These are phyloP conservation scores for Candida golubevii DNA, from an alignment of 805 yeast species.

Conservation along the genomic window DNA sequence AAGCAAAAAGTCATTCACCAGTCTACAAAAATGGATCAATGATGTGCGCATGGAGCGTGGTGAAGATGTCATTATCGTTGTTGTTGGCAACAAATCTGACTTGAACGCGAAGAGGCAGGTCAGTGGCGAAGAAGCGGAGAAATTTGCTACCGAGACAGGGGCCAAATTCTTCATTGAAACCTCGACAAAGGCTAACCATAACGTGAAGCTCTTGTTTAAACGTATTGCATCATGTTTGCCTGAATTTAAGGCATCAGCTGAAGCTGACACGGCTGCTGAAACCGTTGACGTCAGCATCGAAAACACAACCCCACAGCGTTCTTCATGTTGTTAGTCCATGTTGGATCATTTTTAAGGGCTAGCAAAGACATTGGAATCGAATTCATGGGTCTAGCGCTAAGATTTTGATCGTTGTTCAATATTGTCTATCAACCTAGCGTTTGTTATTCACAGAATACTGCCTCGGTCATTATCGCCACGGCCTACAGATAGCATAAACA, in stretches of 20 bases:
- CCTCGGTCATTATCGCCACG: too few relatives aligned
- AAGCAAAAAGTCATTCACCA: slow-evolving; percentile 75
- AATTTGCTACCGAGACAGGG: slow-evolving; percentile 63
- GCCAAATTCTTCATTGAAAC: slow-evolving; percentile 87
- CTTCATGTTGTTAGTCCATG: slow-evolving; percentile 12
- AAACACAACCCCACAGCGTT: slow-evolving; percentile 11
- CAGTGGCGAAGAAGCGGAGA: slow-evolving; percentile 78
- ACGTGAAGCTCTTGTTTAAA: slow-evolving; percentile 84
- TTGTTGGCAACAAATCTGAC: slow-evolving; percentile 92
- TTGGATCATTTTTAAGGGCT: too few relatives aligned
- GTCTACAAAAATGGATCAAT: slow-evolving; percentile 86
- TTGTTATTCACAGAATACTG: too few relatives aligned
- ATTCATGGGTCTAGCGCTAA: too few relatives aligned
- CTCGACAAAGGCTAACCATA: slow-evolving; percentile 90
- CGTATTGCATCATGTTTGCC: slow-evolving; percentile 89
- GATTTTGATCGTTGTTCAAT: too few relatives aligned
- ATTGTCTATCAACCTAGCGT: too few relatives aligned
- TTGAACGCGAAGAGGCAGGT: slow-evolving; percentile 76
- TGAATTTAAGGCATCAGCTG: slow-evolving; percentile 45
- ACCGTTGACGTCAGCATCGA: slow-evolving; percentile 38
- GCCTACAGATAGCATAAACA: too few relatives aligned
- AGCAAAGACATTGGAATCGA: too few relatives aligned
- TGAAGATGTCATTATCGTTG: slow-evolving; percentile 77
- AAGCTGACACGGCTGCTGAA: slow-evolving; percentile 25
- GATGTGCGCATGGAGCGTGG: slow-evolving; percentile 94